A percentile compares a stretch with the other conserved stretches of the same genome.
These are phyloP conservation scores for Blastobotrys niveus DNA, from an alignment of 1,139 yeast genomes.

Conservation along the genomic window DNA sequence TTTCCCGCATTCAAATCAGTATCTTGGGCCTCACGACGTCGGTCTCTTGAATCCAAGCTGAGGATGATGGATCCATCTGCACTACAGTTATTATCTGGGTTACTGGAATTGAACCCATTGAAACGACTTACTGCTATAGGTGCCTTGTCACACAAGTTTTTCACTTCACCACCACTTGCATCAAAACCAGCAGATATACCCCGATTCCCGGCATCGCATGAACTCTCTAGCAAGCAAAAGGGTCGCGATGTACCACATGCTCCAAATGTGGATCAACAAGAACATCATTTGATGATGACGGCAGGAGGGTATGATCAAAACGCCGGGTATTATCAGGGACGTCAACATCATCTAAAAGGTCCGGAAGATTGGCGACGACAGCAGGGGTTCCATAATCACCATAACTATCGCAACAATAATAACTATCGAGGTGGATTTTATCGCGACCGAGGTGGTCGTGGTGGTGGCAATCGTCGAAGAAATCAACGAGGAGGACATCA, in stretches of 20 bases:
- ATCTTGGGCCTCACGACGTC: slow-evolving; percentile 41
- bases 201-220: slow-evolving; percentile 78
- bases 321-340: neutral
- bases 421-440: slow-evolving; percentile 5
- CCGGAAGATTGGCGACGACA: slow-evolving; percentile 4
- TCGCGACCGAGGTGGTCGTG: slow-evolving; percentile 5
- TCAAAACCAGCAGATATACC: slow-evolving; percentile 50
- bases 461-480: slow-evolving; percentile 6
- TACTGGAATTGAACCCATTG: slow-evolving; percentile 52
- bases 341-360: no score
- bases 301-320: neutral
- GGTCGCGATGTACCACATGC: slow-evolving; percentile 18
- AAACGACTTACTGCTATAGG: slow-evolving; percentile 70
- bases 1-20: slow-evolving; percentile 38
- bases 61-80: slow-evolving; percentile 33
- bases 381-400: slow-evolving; percentile 5
- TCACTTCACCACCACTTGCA: slow-evolving; percentile 60
- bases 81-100: slow-evolving; percentile 29
- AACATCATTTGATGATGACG: slow-evolving; percentile 14
- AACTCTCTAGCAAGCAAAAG: slow-evolving; percentile 60
- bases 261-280: slow-evolving; percentile 18
- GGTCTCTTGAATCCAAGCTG: slow-evolving; percentile 52
- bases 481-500: neutral
- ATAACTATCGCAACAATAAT: slow-evolving; percentile 10
- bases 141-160: slow-evolving; percentile 68